Evolutionary conservation across 495 filamentous ascomycete genomes (phyloP).

Genomic region (Trichoderma orchidacearum): DNA sequence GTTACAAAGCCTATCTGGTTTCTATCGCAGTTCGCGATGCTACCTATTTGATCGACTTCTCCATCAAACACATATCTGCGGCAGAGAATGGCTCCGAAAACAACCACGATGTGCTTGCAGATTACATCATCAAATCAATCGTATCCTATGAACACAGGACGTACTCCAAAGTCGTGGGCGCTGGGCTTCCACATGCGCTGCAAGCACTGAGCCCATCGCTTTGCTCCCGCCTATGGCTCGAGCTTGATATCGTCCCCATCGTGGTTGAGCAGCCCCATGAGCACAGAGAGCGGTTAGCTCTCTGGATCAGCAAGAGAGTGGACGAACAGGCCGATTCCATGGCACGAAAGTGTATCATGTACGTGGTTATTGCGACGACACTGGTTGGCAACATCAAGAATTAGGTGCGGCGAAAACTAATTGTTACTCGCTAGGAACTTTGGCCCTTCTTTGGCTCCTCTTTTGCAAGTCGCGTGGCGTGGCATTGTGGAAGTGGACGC

Average conservation of each 20-base stretch:
- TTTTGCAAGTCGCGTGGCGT: conserved; percentile 60
- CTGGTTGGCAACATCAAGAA: background rate
- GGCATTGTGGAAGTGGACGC: conserved; percentile 68
- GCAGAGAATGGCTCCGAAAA: conserved; percentile 19
- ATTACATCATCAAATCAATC: conserved; percentile 40
- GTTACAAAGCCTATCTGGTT: conserved; percentile 37
- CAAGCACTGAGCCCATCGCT: conserved; percentile 42
- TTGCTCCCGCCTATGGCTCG: conserved; percentile 63
- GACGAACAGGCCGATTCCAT: conserved; percentile 83
- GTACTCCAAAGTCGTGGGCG: conserved; percentile 53
- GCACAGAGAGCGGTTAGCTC: conserved; percentile 26
- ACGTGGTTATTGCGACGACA: conserved; percentile 3
- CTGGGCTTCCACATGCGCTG: conserved; percentile 39
- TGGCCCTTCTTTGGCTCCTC: conserved; percentile 58
- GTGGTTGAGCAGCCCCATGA: conserved; percentile 30
- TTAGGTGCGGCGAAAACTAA: background rate
- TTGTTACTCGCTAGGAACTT: conserved; percentile 42
- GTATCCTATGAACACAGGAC: conserved; percentile 45
- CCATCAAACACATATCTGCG: conserved; percentile 39
- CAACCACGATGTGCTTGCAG: conserved; percentile 29
- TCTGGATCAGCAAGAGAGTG: conserved; percentile 43
- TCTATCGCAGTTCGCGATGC: conserved; percentile 64
- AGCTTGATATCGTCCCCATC: conserved; percentile 65
- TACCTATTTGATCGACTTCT: conserved; percentile 67
- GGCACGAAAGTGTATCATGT: conserved; percentile 69